Evolutionary conservation across 768 basidiomycete species (phyloP).

Genomic region (Mycena epipterygia): DNA sequence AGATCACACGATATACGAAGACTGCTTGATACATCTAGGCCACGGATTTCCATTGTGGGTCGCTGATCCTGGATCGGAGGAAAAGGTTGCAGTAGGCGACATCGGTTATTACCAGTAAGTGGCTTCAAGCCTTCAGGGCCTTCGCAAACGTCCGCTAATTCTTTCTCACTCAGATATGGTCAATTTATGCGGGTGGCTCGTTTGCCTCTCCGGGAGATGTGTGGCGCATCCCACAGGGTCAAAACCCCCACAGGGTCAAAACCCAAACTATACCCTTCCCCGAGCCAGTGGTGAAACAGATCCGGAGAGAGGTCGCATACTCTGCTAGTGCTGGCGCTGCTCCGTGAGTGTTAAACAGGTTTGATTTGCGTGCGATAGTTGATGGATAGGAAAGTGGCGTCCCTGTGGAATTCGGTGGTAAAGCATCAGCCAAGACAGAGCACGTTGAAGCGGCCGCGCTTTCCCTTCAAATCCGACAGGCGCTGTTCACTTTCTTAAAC

Average conservation of each 20-base stretch:
- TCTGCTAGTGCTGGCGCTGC: no score
- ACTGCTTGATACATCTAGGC: not conserved
- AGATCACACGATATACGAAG: slow-evolving; percentile 3
- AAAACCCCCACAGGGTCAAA: no score
- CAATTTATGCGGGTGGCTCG: not conserved
- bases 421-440: no score
- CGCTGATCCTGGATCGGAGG: not conserved
- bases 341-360: no score
- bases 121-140: not conserved
- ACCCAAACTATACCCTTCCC: not conserved
- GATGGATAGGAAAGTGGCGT: no score
- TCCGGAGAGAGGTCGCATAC: no score
- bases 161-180: not conserved
- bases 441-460: no score
- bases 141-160: not conserved
- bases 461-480: no score
- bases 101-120: not conserved
- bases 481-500: no score
- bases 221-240: not conserved
- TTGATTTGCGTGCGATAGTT: no score
- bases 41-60: not conserved
- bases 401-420: no score
- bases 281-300: no score
- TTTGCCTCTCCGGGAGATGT: not conserved
- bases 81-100: not conserved